Conservation (phyloP, 768 basidiomycete species). For the Lyophyllum atratum region DNA sequence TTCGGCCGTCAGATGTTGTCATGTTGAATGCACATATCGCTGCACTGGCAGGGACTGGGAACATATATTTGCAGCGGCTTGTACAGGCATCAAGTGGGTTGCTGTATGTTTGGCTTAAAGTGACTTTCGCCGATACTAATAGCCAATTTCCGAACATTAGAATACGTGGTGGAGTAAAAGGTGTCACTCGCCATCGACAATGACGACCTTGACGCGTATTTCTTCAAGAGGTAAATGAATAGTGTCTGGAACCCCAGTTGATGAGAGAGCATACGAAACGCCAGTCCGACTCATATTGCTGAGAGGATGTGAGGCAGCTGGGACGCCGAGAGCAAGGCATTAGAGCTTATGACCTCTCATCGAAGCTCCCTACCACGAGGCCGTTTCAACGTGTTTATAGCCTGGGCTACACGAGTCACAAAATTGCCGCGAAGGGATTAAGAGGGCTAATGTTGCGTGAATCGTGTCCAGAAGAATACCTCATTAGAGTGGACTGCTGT, state of each 20-base stretch:
- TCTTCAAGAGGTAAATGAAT: conserved; percentile 41
- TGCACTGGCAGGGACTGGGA: conserved; percentile 57
- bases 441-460: not conserved
- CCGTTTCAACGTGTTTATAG: not conserved
- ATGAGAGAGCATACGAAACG: conserved; percentile 16
- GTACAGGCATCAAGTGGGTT: conserved; percentile 41
- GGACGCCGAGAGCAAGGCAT: not conserved
- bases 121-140: conserved; percentile 45
- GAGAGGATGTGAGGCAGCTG: not conserved
- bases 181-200: conserved; percentile 42
- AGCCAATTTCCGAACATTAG: not conserved
- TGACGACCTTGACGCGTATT: conserved; percentile 38
- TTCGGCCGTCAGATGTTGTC: conserved; percentile 41
- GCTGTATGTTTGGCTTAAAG: conserved; percentile 40
- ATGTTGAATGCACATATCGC: conserved; percentile 59
- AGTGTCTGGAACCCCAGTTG: not conserved
- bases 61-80: conserved; percentile 51
- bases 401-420: not conserved
- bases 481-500: not conserved
- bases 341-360: not conserved
- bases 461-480: not conserved
- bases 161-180: conserved; percentile 1
- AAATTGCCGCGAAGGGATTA: not conserved
- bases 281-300: conserved; percentile 22
- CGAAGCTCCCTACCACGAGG: conserved; percentile 6